These are phyloP conservation scores for Magnusiomyces tetraspermus DNA, from an alignment of 1,139 yeast species.

Conservation along the genomic window DNA sequence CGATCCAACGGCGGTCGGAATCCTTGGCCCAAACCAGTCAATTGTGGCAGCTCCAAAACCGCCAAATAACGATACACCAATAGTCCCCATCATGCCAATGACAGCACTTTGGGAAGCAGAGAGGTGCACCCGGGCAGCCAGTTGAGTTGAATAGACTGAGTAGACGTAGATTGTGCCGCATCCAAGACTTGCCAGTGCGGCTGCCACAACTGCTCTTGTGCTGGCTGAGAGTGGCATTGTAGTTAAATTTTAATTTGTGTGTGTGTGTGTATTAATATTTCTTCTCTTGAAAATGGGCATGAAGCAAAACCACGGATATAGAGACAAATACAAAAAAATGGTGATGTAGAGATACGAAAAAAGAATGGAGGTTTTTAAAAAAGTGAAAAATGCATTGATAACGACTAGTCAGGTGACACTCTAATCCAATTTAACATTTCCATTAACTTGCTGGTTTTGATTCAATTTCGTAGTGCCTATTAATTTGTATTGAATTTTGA, in stretches of 20 bases:
- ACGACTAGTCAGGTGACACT: too few relatives aligned
- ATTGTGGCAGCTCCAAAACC: slow-evolving; percentile 51
- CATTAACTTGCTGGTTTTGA: too few relatives aligned
- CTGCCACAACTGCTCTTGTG: not conserved
- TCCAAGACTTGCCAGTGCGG: slow-evolving; percentile 28
- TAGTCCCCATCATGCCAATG: slow-evolving; percentile 47
- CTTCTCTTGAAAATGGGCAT: too few relatives aligned
- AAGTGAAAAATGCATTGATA: not conserved
- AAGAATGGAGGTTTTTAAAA: not conserved
- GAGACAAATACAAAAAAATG: too few relatives aligned
- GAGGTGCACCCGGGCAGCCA: slow-evolving; percentile 43
- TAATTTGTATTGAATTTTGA: too few relatives aligned
- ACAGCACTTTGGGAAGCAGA: slow-evolving; percentile 47
- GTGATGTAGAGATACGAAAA: not conserved
- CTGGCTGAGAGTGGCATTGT: too few relatives aligned
- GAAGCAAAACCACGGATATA: too few relatives aligned
- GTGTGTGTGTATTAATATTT: too few relatives aligned
- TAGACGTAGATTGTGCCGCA: slow-evolving; percentile 52
- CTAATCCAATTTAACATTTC: too few relatives aligned
- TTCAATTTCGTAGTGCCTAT: too few relatives aligned
- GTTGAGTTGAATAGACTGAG: slow-evolving; percentile 53
- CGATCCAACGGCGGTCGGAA: slow-evolving; percentile 34
- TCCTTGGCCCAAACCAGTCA: slow-evolving; percentile 42
- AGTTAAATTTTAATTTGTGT: too few relatives aligned
- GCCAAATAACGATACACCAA: slow-evolving; percentile 50